Base-by-base conservation (phyloP, 169 alveolate species). In the Plasmodium berghei region DNA sequence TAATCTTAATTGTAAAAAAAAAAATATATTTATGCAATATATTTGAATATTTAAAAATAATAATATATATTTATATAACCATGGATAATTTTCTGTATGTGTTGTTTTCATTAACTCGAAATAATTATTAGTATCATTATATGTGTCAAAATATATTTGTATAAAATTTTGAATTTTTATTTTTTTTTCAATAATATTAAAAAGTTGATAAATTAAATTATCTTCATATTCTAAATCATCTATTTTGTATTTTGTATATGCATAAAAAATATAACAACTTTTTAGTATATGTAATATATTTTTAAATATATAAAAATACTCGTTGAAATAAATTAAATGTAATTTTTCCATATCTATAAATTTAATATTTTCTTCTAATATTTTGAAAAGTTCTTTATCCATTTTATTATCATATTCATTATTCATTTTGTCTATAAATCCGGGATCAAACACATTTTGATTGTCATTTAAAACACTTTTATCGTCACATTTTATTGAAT, bases 191-290 rank as follows among this genome's bases (percentile, higher is more conserved):
- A 80, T 9, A 9, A 80, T 20, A 12, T 10, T 22, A 55, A 80
- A 80, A 5, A 80, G 26, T 0, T 9, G 16, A 16, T 54, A 80
- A 14, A 67, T 4, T 24, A 80, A 67, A 61, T 80, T 80, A 16
- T 61, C 12, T 18, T 80, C 90, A 61, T 55, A 80, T n/a, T 70
- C n/a, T n/a, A 80, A 59, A n/a, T 80, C 90, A 22, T 80, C 90
- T 12, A 49, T 28, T 64, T 64, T 80, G 42, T 80, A 80, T 55
- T 56, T 80, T n/a, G 24, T 12, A 45, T 80, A 80, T 18, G 59
- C 73, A 48, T 80, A 80, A 34, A 80, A 80, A 9, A 80, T 18
- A 1, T 42, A 61, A 55, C 90, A 80, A 10, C 18, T 34, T 45
- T 80, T 80, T 48, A 80, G 28, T 14, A 80, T 73, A 20, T 55